Percentiles rank a stretch among this genome's conserved stretches.
phyloP scores from a whole-genome alignment of 2,329 filamentous ascomycete genomes.

The Xylaria sp. region DNA sequence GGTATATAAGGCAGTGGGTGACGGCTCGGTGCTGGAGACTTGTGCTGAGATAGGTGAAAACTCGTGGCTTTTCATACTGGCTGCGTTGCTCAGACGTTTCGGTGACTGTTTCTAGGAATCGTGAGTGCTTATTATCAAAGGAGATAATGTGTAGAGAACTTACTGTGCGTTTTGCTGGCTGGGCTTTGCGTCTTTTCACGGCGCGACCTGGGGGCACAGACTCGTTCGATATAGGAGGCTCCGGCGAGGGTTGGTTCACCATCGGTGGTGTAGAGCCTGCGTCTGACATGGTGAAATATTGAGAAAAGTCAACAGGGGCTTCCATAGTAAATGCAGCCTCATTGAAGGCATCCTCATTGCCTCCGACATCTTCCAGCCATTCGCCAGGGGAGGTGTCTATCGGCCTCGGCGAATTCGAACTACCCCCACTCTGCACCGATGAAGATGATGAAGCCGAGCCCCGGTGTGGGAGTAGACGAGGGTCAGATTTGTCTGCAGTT shows the following conservation, averaged over 20 bases:
- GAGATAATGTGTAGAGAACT: slow-evolving; percentile 28
- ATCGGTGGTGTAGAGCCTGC: slow-evolving; percentile 60
- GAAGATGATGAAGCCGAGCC: slow-evolving; percentile 49
- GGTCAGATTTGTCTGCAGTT: slow-evolving; percentile 21
- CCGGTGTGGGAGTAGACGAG: slow-evolving; percentile 43
- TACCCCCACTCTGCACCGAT: slow-evolving; percentile 41
- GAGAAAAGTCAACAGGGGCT: slow-evolving; percentile 43
- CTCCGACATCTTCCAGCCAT: slow-evolving; percentile 38
- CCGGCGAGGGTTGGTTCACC: slow-evolving; percentile 38
- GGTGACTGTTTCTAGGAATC: slow-evolving; percentile 60
- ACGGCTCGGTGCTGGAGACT: slow-evolving; percentile 63
- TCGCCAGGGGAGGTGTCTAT: slow-evolving; percentile 39
- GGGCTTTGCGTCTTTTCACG: slow-evolving; percentile 46
- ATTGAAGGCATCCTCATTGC: slow-evolving; percentile 36
- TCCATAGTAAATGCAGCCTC: slow-evolving; percentile 34
- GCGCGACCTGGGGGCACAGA: slow-evolving; percentile 38
- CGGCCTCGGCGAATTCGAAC: slow-evolving; percentile 45
- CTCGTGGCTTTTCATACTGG: slow-evolving; percentile 61
- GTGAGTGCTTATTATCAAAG: slow-evolving; percentile 41
- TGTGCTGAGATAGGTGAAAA: slow-evolving; percentile 65
- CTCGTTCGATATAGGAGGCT: slow-evolving; percentile 31
- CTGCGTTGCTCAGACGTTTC: slow-evolving; percentile 61
- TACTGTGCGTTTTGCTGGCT: slow-evolving; percentile 45
- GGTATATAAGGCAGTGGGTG: slow-evolving; percentile 58
- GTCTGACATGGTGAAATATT: slow-evolving; percentile 67